These are phyloP conservation scores for Gossypium schwendimanii DNA, from an alignment of 441 rosid genomes.

Conservation along the genomic window DNA sequence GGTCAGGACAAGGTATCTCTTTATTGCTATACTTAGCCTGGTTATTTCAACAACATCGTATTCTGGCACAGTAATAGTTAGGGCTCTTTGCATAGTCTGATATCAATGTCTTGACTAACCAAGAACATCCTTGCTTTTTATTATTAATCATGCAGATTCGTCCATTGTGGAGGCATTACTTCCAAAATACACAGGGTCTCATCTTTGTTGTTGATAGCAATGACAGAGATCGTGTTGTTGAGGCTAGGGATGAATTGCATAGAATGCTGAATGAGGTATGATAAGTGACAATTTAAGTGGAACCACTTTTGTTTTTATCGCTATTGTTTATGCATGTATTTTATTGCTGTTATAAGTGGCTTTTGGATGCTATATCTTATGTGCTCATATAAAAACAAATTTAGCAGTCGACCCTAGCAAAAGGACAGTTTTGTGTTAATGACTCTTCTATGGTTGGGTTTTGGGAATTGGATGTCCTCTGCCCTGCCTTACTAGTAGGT, in stretches of 20 bases:
- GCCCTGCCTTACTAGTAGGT: not conserved
- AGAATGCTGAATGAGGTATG: slow-evolving; percentile 76
- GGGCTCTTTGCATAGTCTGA: not conserved
- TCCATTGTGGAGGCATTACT: slow-evolving; percentile 80
- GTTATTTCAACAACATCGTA: not conserved
- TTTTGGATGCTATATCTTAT: not conserved
- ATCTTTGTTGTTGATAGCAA: slow-evolving; percentile 84
- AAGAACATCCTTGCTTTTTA: not conserved
- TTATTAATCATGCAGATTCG: slow-evolving; percentile 46
- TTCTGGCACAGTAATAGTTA: not conserved
- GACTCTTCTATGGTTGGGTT: not conserved
- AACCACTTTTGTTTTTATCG: not conserved
- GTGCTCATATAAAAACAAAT: not conserved
- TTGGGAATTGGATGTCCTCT: not conserved
- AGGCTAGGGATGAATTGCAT: slow-evolving; percentile 82
- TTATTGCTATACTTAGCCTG: not conserved
- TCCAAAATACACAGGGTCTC: slow-evolving; percentile 79
- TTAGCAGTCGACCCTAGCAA: not conserved
- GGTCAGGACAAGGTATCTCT: slow-evolving; percentile 73
- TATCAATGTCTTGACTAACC: not conserved
- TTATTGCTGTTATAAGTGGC: not conserved
- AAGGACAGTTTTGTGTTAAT: not conserved
- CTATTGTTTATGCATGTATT: not conserved
- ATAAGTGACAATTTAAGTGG: slow-evolving; percentile 6
- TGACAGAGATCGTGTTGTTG: slow-evolving; percentile 75